Conservation (phyloP, 495 filamentous ascomycete species). For the Trichoderma gamsii region DNA sequence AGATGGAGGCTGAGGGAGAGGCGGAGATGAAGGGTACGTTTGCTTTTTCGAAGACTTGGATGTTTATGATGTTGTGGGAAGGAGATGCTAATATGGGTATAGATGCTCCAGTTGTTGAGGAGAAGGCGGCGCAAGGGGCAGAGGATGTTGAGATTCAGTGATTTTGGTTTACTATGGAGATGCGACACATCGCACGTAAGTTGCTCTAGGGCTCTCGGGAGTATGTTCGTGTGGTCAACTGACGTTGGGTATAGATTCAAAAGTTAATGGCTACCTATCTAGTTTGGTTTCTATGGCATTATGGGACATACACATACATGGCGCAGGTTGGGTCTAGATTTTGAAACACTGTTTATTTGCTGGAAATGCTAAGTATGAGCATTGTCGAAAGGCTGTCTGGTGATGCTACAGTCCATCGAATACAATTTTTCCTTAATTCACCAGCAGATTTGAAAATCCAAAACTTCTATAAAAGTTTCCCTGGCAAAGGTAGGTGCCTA, state of each 20-base stretch:
- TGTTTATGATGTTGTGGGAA: neutral
- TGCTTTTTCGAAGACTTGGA: conserved; percentile 13
- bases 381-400: neutral
- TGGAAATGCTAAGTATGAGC: neutral
- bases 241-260: neutral
- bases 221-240: too few species aligned
- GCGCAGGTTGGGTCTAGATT: neutral
- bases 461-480: too few species aligned
- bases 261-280: neutral
- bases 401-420: neutral
- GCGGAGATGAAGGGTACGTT: conserved; percentile 23
- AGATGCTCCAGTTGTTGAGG: conserved; percentile 9
- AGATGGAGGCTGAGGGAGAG: conserved; percentile 22
- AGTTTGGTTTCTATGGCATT: conserved; percentile 6
- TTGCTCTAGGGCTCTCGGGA: neutral
- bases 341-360: neutral
- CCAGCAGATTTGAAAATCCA: neutral
- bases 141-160: conserved; percentile 13
- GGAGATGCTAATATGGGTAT: neutral
- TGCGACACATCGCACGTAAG: neutral
- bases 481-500: too few species aligned
- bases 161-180: neutral
- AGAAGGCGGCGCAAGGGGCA: neutral
- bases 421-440: neutral
- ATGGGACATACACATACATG: conserved; percentile 3